A percentile compares a stretch with the other conserved stretches of the same genome.
These are phyloP conservation scores for Orbilia ellipsospora DNA, from an alignment of 2,329 filamentous ascomycete genomes.

Conservation along the genomic window DNA sequence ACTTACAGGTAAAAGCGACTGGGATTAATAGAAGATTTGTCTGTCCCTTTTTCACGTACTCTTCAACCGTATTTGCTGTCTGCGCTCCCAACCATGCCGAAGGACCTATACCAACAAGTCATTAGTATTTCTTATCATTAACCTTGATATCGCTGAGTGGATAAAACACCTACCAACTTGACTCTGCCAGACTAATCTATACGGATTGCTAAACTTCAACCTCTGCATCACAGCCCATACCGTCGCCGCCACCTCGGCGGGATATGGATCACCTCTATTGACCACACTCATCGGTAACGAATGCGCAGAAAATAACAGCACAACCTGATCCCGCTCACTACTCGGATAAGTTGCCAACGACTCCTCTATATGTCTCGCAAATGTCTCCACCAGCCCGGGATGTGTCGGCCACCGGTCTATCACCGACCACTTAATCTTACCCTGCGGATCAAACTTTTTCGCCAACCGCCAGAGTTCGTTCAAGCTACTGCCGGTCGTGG, in stretches of 20 bases:
- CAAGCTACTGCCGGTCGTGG: slow-evolving; percentile 92
- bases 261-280: slow-evolving; percentile 94
- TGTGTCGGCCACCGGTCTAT: slow-evolving; percentile 99
- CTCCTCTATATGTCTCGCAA: slow-evolving; percentile 90
- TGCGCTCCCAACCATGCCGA: slow-evolving; percentile 95
- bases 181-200: slow-evolving; percentile 96
- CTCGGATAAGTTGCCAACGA: slow-evolving; percentile 85
- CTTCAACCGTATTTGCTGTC: slow-evolving; percentile 85
- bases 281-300: slow-evolving; percentile 97
- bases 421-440: slow-evolving; percentile 91
- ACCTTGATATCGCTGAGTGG: background rate
- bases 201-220: slow-evolving; percentile 86
- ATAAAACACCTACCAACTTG: slow-evolving; percentile 74
- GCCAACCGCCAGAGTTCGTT: slow-evolving; percentile 97
- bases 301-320: slow-evolving; percentile 93
- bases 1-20: slow-evolving; percentile 84
- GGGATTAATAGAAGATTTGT: slow-evolving; percentile 91
- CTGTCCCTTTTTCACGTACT: slow-evolving; percentile 89
- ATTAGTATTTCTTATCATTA: slow-evolving; percentile 3
- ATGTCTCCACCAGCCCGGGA: slow-evolving; percentile 86
- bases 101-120: slow-evolving; percentile 68
- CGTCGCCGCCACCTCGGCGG: slow-evolving; percentile 92
- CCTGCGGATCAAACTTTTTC: slow-evolving; percentile 74
- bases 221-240: slow-evolving; percentile 97
- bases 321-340: slow-evolving; percentile 80